phyloP scores from a whole-genome alignment of 2,329 filamentous ascomycete genomes.

The Penicillium sp. region DNA sequence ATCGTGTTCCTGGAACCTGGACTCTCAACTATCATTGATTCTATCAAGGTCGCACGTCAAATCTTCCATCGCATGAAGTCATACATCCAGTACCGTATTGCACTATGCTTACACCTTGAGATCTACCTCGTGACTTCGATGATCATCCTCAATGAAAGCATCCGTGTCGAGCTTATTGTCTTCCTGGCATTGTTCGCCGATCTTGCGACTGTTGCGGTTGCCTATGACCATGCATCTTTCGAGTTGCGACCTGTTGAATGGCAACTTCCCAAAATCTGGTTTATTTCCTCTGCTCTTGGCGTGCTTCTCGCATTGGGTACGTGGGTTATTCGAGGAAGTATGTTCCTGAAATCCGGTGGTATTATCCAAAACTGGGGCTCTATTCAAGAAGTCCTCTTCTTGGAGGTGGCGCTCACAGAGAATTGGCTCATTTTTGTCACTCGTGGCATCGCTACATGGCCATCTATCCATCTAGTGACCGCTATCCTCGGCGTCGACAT shows the following conservation, averaged over 20 bases:
- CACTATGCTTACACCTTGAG: conserved; percentile 70
- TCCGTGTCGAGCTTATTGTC: conserved; percentile 70
- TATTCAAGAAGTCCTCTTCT: conserved; percentile 77
- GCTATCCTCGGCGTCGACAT: conserved; percentile 71
- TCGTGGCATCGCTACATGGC: conserved; percentile 71
- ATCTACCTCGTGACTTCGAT: conserved; percentile 75
- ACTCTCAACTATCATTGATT: conserved; percentile 68
- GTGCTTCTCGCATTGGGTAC: conserved; percentile 67
- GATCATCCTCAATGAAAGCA: conserved; percentile 77
- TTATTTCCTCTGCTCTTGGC: conserved; percentile 61
- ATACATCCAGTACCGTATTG: conserved; percentile 75
- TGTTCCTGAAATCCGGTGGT: conserved; percentile 69
- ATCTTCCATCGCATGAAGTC: conserved; percentile 78
- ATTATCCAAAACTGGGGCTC: conserved; percentile 72
- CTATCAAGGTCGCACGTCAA: conserved; percentile 70
- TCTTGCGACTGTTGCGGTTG: conserved; percentile 74
- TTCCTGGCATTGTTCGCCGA: conserved; percentile 79
- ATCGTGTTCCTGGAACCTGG: conserved; percentile 73
- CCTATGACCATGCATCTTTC: conserved; percentile 80
- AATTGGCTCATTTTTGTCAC: conserved; percentile 98
- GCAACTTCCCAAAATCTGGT: conserved; percentile 80
- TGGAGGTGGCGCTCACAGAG: conserved; percentile 86
- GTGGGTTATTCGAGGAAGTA: conserved; percentile 69
- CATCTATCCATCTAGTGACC: conserved; percentile 67
- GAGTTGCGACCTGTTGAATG: conserved; percentile 75